A percentile compares a stretch with the other conserved stretches of the same genome.
phyloP scores from a whole-genome alignment of 2,329 filamentous ascomycete genomes.

The Cadophora sp. region DNA sequence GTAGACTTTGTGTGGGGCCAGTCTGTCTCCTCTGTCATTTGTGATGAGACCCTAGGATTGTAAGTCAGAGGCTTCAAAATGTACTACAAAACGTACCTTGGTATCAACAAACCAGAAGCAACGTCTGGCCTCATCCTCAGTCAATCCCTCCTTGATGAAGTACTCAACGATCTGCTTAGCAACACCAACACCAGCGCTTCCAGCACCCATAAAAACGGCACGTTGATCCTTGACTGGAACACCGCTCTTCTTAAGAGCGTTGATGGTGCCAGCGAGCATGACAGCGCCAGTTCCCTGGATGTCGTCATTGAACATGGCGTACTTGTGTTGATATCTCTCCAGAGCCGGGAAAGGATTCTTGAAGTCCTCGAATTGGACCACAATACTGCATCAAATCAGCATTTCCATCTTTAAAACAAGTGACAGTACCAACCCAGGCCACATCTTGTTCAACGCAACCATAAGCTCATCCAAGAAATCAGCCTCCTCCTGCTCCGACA shows the following conservation, averaged over 20 bases:
- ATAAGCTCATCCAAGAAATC: conserved; percentile 79
- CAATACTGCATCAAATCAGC: conserved; percentile 56
- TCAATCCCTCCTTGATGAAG: conserved; percentile 70
- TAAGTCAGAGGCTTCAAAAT: conserved; percentile 11
- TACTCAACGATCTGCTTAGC: conserved; percentile 82
- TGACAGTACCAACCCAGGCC: conserved; percentile 71
- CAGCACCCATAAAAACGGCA: conserved; percentile 80
- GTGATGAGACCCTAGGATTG: conserved; percentile 68
- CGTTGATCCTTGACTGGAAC: conserved; percentile 71
- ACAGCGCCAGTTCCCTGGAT: conserved; percentile 89
- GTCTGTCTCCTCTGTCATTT: conserved; percentile 71
- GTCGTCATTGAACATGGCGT: conserved; percentile 92
- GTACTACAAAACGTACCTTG: conserved; percentile 34
- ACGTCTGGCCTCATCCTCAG: conserved; percentile 71
- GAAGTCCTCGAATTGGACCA: conserved; percentile 77
- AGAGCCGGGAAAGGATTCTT: conserved; percentile 65
- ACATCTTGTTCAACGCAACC: conserved; percentile 67
- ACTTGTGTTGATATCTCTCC: conserved; percentile 73
- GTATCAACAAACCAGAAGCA: conserved; percentile 80
- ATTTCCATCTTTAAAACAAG: conserved; percentile 62
- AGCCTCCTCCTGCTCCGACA: conserved; percentile 75
- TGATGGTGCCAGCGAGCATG: conserved; percentile 80
- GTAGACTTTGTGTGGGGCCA: conserved; percentile 66
- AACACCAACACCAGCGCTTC: conserved; percentile 83
- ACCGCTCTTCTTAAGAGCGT: conserved; percentile 72